phyloP scores from a whole-genome alignment of 2,329 filamentous ascomycete species.

The Colletotrichum costaricense region DNA sequence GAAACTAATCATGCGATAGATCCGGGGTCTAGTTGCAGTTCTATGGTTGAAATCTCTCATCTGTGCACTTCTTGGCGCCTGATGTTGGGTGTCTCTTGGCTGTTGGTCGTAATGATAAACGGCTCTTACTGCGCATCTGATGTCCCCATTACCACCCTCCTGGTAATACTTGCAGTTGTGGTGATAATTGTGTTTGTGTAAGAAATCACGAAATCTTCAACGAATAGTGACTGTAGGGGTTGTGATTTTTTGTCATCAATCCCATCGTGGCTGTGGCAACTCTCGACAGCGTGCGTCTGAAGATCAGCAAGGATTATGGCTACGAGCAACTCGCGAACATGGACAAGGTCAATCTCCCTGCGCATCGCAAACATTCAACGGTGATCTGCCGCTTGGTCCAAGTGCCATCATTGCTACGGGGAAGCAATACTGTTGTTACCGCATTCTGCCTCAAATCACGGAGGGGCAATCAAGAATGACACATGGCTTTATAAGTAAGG shows the following conservation, averaged over 20 bases:
- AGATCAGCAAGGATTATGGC: not conserved
- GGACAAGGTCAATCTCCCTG: conserved; percentile 4
- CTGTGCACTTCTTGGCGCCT: too few species aligned
- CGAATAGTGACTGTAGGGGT: too few species aligned
- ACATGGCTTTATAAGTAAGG: not conserved
- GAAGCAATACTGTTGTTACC: not conserved
- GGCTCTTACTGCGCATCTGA: too few species aligned
- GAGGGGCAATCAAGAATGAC: not conserved
- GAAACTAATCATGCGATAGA: too few species aligned
- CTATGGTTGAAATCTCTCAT: too few species aligned
- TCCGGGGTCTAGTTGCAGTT: too few species aligned
- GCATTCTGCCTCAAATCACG: not conserved
- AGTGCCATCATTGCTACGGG: not conserved
- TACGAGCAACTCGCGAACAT: not conserved
- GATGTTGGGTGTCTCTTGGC: too few species aligned
- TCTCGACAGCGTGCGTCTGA: conserved; percentile 21
- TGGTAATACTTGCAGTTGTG: too few species aligned
- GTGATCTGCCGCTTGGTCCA: conserved; percentile 21
- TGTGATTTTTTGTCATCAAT: not conserved
- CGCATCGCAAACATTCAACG: conserved; percentile 10
- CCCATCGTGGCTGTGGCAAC: conserved; percentile 10
- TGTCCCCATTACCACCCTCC: too few species aligned
- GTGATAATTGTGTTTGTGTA: too few species aligned
- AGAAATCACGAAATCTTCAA: too few species aligned
- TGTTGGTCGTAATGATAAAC: too few species aligned